Conservation (phyloP, 2,329 filamentous ascomycete genomes). For the Colletotrichum filicis region DNA sequence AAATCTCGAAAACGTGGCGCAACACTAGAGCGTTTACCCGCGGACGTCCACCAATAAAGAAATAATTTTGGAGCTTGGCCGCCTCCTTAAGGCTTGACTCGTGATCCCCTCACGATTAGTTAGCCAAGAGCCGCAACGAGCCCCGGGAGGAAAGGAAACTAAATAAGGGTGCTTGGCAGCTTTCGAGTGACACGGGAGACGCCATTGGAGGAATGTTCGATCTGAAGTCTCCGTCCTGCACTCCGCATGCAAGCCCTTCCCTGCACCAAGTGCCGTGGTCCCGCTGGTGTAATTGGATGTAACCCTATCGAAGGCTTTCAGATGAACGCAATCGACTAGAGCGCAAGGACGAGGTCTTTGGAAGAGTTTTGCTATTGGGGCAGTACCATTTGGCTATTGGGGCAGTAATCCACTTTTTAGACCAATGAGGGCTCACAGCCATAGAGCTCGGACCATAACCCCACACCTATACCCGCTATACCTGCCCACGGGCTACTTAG, state of each 20-base stretch:
- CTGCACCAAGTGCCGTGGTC: conserved; percentile 5
- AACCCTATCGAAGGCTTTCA: not conserved
- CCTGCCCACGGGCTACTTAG: no score
- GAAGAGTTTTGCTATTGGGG: no score
- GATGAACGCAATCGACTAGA: conserved; percentile 1
- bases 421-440: no score
- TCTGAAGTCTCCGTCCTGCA: conserved; percentile 7
- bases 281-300: not conserved
- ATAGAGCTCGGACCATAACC: no score
- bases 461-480: no score
- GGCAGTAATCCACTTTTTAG: no score
- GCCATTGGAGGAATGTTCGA: conserved; percentile 18
- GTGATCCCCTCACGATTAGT: not conserved
- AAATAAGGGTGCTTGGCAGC: conserved; percentile 3
- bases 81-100: conserved; percentile 4
- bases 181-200: not conserved
- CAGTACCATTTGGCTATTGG: no score
- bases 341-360: not conserved
- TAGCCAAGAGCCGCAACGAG: conserved; percentile 16
- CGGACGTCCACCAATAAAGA: conserved; percentile 6
- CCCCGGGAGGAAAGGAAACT: not conserved
- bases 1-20: not conserved
- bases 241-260: conserved; percentile 12
- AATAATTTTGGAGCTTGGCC: not conserved
- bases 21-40: not conserved